Evolutionary conservation across 345 rosid genomes (phyloP), one percentile per base, ranked within the genome.

Genomic region (Sapria himalayana): DNA sequence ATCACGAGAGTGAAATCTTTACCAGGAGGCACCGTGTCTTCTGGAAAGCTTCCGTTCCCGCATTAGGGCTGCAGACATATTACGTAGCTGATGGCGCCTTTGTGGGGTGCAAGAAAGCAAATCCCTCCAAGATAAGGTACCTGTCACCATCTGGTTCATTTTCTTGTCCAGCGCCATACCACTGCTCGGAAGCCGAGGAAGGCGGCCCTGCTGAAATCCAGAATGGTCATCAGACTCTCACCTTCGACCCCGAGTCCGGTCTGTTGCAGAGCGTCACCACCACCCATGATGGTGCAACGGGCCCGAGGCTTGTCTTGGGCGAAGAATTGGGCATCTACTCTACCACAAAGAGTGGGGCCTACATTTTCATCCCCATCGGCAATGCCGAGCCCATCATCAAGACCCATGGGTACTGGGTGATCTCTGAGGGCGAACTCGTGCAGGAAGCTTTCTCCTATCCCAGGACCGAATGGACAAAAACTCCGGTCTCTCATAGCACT

Each of bases 41-140:
- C 69, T 89, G 93, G 93, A 84, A 75, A 70, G 93, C 85, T 55
- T 66, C 81, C 43, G 65, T 79, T 43, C 93, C 99, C 45, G 71
- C 95, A 40, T 43, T 82, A 80, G 98, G 98, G 29, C 49, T 89
- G 64, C 71, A 73, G 63, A 73, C 66, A n/a, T 89, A 84, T 66
- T 77, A 74, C 53, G 61, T 89, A 60, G 84, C 69, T 22, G 77
- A 69, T 38, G 95, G 95, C 39, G n/a, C n/a, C n/a, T 62, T 71
- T 44, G 76, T 37, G 0, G 84, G 79, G 50, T 89, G 95, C 52
- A 86, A 77, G 58, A 89, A 64, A 39, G 86, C 99, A 12, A 67
- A 60, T 56, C 81, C 46, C 21, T 78, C 69, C 25, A 73, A 64
- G 49, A 60, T 89, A 18, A 74, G 64, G 46, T 66, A 69, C 45